Evolutionary conservation across 2,329 filamentous ascomycete genomes (phyloP).

Genomic region (Arthrobotrys sinensis): DNA sequence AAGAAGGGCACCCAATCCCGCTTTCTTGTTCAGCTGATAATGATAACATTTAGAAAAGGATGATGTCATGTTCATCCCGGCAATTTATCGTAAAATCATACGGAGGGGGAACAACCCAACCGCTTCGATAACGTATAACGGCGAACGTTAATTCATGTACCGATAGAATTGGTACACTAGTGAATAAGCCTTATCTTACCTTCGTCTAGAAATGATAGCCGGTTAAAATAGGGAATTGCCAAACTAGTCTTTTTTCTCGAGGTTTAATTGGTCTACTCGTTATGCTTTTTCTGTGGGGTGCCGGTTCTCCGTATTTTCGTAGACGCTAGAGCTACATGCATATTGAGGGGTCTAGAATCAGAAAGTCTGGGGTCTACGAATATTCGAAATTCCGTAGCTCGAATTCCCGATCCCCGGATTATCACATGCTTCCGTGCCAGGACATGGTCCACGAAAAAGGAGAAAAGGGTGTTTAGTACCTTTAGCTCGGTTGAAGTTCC

Average conservation of each 20-base stretch:
- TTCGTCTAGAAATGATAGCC: slow-evolving; percentile 1
- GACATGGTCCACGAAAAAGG: slow-evolving; percentile 20
- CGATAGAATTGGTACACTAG: background rate
- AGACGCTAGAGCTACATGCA: background rate
- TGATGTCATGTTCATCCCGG: slow-evolving; percentile 20
- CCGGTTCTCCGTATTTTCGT: slow-evolving; percentile 1
- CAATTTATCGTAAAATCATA: slow-evolving; percentile 8
- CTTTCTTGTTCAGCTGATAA: slow-evolving; percentile 9
- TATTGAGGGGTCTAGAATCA: slow-evolving; percentile 1
- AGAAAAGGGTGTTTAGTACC: background rate
- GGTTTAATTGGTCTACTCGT: background rate
- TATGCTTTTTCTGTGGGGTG: background rate
- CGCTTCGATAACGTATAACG: slow-evolving; percentile 9
- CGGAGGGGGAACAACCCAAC: background rate
- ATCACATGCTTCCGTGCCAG: slow-evolving; percentile 7
- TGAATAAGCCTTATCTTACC: background rate
- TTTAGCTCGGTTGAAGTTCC: background rate
- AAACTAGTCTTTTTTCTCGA: background rate
- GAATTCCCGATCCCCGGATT: background rate
- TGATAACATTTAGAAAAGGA: slow-evolving; percentile 9
- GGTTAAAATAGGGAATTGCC: slow-evolving; percentile 3
- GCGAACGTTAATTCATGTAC: background rate
- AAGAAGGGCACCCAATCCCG: background rate
- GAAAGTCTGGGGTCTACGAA: slow-evolving; percentile 1
- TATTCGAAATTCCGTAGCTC: background rate